Conservation (phyloP, 176 grass and related monocot genomes). For the Rhynchospora pubera region DNA sequence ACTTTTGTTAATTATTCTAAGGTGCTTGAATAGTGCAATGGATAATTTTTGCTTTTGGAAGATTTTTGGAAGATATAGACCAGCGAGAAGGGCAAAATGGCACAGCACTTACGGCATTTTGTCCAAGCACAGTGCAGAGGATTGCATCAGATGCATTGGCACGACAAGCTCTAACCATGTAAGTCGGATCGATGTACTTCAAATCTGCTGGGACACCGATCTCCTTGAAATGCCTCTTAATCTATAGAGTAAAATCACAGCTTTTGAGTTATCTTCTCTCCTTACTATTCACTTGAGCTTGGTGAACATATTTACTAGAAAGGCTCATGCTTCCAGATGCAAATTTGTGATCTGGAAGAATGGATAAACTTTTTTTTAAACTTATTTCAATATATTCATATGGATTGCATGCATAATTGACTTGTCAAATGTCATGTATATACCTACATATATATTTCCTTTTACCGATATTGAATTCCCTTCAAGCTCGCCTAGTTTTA, state of each 20-base stretch:
- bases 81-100: neutral
- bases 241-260: constrained; percentile 35
- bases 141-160: constrained; percentile 99
- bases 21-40: neutral
- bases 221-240: constrained; percentile 95
- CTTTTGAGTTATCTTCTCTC: neutral
- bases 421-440: neutral
- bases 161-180: constrained; percentile 89
- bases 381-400: neutral
- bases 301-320: neutral
- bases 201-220: constrained; percentile 70
- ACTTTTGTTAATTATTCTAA: neutral
- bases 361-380: neutral
- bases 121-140: constrained; percentile 88
- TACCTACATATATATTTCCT: neutral
- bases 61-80: neutral
- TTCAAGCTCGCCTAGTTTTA: neutral
- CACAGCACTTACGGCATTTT: constrained; percentile 75
- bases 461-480: neutral
- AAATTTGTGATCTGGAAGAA: neutral
- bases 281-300: neutral
- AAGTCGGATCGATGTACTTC: constrained; percentile 95
- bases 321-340: neutral
- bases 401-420: neutral
- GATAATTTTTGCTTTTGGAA: neutral